Base-by-base conservation (phyloP, 305 asterid genomes). In the Coffea humblotiana region DNA sequence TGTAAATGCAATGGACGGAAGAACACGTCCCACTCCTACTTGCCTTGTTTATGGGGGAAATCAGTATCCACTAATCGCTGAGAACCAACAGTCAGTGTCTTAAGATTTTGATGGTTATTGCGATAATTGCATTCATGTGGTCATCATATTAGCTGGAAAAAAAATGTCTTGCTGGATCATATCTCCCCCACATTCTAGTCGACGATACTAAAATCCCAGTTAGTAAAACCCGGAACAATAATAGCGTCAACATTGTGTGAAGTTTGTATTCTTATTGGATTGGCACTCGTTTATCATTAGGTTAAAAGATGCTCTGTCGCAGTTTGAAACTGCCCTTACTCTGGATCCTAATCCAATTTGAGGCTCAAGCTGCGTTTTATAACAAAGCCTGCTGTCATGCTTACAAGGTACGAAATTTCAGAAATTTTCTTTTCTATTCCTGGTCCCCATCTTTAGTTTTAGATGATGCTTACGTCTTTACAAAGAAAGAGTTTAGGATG, bases 341-440 rank as follows among this genome's bases (percentile, higher is more conserved):
- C 86, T 95, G 88, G 79, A 89, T 83, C 98, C 98, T 16, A 95
- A 89, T 74, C 87, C 92, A 3, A 58, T 64, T 64, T 80, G 99
- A 93, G 82, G 89, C 98, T 80, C 98, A 92, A 86, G 99, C 99
- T 80, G 99, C 99, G 71, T 85, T 93, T 78, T 95, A 92, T 86
- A 95, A 95, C 88, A 95, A 95, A 86, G 98, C 99, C 73, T 93
- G 99, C 79, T 95, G 99, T 72, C 98, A 92, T 86, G 98, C 99
- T 78, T 93, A 95, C 90, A 90, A 90, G 97, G 98, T 95, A 83
- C 5, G 43, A 19, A 29, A 65, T 64, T 76, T 64, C 14, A 3
- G 2, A 76, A 52, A 13, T 35, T 43, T 56, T 67, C 83, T 74
- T 25, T 54, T 27, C 54, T 13, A 68, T 78, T 61, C 9, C 54